Conservation (phyloP, 1,284 basidiomycete genomes). For the Kalmanozyma brasiliensis region DNA sequence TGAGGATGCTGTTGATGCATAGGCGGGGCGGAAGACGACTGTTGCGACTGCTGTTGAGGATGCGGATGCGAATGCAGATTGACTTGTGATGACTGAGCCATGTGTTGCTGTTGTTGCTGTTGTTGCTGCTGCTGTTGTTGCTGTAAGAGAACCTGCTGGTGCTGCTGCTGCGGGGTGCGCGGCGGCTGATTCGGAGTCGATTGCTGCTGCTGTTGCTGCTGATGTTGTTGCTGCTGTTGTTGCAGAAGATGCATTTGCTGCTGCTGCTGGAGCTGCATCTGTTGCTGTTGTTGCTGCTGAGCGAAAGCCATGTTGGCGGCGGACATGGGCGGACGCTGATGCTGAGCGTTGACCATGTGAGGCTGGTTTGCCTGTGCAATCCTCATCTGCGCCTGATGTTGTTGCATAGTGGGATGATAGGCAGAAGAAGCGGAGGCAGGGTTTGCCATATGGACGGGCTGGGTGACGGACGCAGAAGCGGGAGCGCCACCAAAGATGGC, state of each 20-base stretch:
- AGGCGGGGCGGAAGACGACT: constrained; percentile 10
- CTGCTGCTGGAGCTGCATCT: constrained; percentile 12
- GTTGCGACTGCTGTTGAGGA: constrained; percentile 17
- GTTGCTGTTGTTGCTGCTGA: constrained; percentile 35
- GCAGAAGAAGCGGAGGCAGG: constrained; percentile 23
- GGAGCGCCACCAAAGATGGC: constrained; percentile 21
- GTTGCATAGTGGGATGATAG: constrained; percentile 47
- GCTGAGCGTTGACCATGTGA: constrained; percentile 33
- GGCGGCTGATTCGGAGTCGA: no score
- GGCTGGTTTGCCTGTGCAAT: constrained; percentile 36
- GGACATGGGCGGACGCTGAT: constrained; percentile 28
- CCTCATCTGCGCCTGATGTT: constrained; percentile 45
- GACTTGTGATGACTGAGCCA: constrained; percentile 20
- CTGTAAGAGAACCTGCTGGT: constrained; percentile 2
- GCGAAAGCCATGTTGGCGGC: constrained; percentile 23
- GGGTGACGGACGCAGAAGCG: constrained; percentile 4
- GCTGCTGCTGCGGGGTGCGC: constrained; percentile 4
- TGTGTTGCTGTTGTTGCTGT: constrained; percentile 20
- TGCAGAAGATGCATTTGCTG: background rate
- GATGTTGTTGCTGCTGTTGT: constrained; percentile 21
- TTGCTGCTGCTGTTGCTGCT: constrained; percentile 24
- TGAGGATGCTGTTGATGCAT: constrained; percentile 20
- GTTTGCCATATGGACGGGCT: constrained; percentile 23
- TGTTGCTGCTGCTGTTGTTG: constrained; percentile 29
- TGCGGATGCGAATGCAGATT: constrained; percentile 36